Conservation (phyloP, 805 yeast species). For the Nakazawaea ernobii region DNA sequence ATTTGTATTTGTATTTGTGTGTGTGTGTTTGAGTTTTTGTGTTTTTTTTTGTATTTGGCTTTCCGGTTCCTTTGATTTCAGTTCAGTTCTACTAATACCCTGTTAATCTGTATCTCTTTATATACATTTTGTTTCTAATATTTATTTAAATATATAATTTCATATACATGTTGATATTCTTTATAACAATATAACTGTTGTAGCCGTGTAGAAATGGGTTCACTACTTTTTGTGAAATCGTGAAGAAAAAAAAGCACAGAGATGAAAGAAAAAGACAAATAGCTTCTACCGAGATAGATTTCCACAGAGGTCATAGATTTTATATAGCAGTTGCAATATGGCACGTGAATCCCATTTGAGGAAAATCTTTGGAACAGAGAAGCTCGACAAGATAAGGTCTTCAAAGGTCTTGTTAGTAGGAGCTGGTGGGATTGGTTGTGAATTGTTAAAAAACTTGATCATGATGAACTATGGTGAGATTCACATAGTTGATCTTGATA, state of each 20-base stretch:
- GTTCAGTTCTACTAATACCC: background rate
- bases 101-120: background rate
- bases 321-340: slow-evolving; percentile 2
- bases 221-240: too few relatives aligned
- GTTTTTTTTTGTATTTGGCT: background rate
- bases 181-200: too few relatives aligned
- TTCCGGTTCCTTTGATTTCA: background rate
- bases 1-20: too few relatives aligned
- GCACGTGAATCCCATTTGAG: slow-evolving; percentile 34
- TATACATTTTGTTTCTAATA: background rate
- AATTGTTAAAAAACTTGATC: slow-evolving; percentile 73
- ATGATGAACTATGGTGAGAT: slow-evolving; percentile 80
- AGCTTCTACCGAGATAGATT: background rate
- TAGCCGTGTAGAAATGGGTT: too few relatives aligned
- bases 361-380: slow-evolving; percentile 37
- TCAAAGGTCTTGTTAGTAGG: slow-evolving; percentile 79
- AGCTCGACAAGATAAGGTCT: slow-evolving; percentile 23
- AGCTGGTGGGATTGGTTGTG: slow-evolving; percentile 97
- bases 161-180: background rate
- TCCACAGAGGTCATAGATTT: background rate
- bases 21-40: background rate
- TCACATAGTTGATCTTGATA: slow-evolving; percentile 91
- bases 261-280: too few relatives aligned
- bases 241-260: too few relatives aligned
- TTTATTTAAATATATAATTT: too few relatives aligned